These are phyloP conservation scores for Blastobotrys petasosporus DNA, from an alignment of 1,139 yeast genomes.

Conservation along the genomic window DNA sequence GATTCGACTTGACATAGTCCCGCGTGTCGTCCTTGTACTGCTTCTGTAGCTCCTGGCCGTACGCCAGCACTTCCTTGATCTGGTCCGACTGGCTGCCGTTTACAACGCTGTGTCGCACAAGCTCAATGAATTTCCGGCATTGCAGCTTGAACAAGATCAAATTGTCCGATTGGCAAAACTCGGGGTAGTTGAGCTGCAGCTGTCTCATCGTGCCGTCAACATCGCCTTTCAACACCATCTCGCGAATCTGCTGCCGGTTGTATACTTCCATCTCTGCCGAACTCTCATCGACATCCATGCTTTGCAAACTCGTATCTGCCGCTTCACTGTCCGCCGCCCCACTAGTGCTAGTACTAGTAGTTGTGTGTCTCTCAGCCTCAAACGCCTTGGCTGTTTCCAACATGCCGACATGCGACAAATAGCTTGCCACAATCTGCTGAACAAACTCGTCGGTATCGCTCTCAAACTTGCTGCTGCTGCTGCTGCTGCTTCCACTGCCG, in stretches of 20 bases:
- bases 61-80: conserved; percentile 38
- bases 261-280: conserved; percentile 36
- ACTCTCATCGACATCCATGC: conserved; percentile 9
- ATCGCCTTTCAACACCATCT: conserved; percentile 42
- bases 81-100: conserved; percentile 7
- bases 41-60: conserved; percentile 44
- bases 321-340: too few relatives aligned
- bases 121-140: conserved; percentile 46
- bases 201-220: conserved; percentile 45
- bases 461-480: not conserved
- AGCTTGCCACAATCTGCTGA: conserved; percentile 57
- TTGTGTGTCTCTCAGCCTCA: conserved; percentile 33
- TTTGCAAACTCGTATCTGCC: too few relatives aligned
- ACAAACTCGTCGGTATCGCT: conserved; percentile 35
- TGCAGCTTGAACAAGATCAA: conserved; percentile 49
- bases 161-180: conserved; percentile 38
- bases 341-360: not conserved
- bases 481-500: too few relatives aligned
- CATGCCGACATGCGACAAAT: conserved; percentile 69
- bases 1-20: conserved; percentile 32
- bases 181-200: conserved; percentile 43
- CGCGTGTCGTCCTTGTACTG: conserved; percentile 33
- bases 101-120: conserved; percentile 28
- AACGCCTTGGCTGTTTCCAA: conserved; percentile 62
- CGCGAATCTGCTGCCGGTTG: conserved; percentile 48